Conservation (phyloP, 2,329 filamentous ascomycete genomes). For the Magnaporthiopsis rhizophila region DNA sequence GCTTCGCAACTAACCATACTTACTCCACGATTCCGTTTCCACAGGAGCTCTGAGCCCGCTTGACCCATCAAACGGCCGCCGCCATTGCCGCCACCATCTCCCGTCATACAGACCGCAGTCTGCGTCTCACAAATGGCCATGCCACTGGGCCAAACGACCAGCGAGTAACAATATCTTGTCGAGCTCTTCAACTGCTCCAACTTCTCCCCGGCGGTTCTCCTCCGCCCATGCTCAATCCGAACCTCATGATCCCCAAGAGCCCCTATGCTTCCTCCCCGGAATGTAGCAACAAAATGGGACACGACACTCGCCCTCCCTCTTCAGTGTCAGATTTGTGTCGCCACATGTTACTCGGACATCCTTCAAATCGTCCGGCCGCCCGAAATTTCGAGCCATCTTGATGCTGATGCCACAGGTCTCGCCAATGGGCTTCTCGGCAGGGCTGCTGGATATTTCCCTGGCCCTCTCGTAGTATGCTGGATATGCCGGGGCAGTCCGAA, state of each 20-base stretch:
- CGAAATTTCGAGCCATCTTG: background rate
- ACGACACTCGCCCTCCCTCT: background rate
- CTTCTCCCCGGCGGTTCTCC: background rate
- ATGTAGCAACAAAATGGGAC: background rate
- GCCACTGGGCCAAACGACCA: background rate
- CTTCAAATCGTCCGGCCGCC: background rate
- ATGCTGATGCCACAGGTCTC: background rate
- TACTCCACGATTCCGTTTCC: background rate
- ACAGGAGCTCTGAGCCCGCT: background rate
- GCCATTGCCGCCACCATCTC: background rate
- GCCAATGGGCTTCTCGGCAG: background rate
- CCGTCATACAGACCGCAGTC: background rate
- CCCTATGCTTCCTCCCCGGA: background rate
- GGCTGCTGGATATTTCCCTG: background rate
- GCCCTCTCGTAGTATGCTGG: no score
- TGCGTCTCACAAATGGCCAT: background rate
- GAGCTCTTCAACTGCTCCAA: background rate
- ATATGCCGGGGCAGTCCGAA: background rate
- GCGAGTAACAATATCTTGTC: background rate
- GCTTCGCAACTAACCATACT: background rate
- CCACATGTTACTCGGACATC: background rate
- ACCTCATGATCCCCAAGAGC: background rate
- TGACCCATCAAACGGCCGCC: background rate
- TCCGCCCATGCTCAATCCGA: background rate
- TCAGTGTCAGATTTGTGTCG: background rate